phyloP scores from a whole-genome alignment of 2,329 filamentous ascomycete genomes.

The Penicillium expansum region DNA sequence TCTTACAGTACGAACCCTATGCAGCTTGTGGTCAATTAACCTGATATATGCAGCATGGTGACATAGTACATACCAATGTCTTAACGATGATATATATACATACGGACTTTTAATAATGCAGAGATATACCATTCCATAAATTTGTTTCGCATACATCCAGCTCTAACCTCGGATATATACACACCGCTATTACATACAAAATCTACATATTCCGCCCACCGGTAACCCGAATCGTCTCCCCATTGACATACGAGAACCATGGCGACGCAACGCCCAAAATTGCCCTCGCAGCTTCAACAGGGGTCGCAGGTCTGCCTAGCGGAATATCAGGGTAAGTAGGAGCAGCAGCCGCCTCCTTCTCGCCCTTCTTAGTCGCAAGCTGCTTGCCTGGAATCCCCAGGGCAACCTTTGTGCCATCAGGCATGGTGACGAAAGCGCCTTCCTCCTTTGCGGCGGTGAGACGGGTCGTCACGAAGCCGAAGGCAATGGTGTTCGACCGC shows the following conservation, averaged over 20 bases:
- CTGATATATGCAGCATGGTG: not conserved
- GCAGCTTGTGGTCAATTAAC: not conserved
- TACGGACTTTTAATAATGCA: not conserved
- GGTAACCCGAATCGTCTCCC: constrained; percentile 84
- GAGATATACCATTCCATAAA: not conserved
- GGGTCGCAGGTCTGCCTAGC: constrained; percentile 69
- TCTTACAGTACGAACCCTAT: not conserved
- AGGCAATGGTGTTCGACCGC: constrained; percentile 77
- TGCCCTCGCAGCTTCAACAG: constrained; percentile 75
- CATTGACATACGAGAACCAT: constrained; percentile 77
- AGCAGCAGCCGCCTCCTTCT: constrained; percentile 23
- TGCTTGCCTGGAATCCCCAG: constrained; percentile 70
- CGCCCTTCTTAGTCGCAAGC: constrained; percentile 31
- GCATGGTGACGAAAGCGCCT: constrained; percentile 73
- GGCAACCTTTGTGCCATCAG: constrained; percentile 71
- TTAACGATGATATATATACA: not conserved
- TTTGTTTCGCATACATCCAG: not conserved
- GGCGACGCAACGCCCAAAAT: constrained; percentile 79
- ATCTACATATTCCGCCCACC: constrained; percentile 65
- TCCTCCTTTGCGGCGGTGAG: constrained; percentile 82
- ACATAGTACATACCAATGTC: not conserved
- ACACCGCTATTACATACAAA: not conserved
- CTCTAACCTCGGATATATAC: not conserved
- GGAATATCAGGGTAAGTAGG: constrained; percentile 67
- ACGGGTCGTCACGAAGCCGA: constrained; percentile 76